phyloP scores from a whole-genome alignment of 371 early-diverging fungal genomes.

The Coemansia sp. region DNA sequence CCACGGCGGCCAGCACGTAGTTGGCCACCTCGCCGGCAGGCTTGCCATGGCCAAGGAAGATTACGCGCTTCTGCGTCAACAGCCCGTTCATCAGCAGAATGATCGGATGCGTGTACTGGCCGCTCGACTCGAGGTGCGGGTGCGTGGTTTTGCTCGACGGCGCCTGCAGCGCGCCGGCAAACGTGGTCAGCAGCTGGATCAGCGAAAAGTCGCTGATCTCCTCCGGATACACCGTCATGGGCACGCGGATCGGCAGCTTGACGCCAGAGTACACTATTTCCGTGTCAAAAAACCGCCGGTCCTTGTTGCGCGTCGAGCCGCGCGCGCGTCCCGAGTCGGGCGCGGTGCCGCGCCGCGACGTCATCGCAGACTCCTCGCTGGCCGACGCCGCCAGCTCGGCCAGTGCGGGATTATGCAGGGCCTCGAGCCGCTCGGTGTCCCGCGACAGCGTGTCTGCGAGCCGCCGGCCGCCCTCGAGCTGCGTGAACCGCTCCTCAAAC shows the following conservation, averaged over 20 bases:
- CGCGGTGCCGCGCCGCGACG: conserved; percentile 21
- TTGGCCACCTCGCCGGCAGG: conserved; percentile 93
- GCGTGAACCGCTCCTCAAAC: conserved; percentile 81
- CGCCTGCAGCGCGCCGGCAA: conserved; percentile 30
- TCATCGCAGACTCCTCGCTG: conserved; percentile 11
- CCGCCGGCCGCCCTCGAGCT: conserved; percentile 50
- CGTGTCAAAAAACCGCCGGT: conserved; percentile 84
- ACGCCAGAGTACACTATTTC: conserved; percentile 78
- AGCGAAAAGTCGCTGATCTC: conserved; percentile 80
- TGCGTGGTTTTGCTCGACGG: conserved; percentile 53
- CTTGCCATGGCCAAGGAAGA: conserved; percentile 88
- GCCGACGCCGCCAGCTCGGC: conserved; percentile 16
- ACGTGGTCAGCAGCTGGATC: conserved; percentile 51
- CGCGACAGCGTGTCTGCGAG: conserved; percentile 19
- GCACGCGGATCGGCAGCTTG: conserved; percentile 83
- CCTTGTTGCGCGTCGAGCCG: conserved; percentile 61
- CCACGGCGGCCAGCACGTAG: conserved; percentile 88
- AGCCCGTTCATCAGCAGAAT: conserved; percentile 85
- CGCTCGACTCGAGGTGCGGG: conserved; percentile 84
- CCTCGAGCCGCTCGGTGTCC: conserved; percentile 29
- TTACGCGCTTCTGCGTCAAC: conserved; percentile 87
- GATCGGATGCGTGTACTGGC: conserved; percentile 80
- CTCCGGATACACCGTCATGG: conserved; percentile 78
- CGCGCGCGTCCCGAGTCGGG: conserved; percentile 25
- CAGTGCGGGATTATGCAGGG: conserved; percentile 10